Evolutionary conservation across 164 flowering plant genomes (phyloP), one percentile per base, ranked within the genome.

Genomic region (Sextonia rubra): DNA sequence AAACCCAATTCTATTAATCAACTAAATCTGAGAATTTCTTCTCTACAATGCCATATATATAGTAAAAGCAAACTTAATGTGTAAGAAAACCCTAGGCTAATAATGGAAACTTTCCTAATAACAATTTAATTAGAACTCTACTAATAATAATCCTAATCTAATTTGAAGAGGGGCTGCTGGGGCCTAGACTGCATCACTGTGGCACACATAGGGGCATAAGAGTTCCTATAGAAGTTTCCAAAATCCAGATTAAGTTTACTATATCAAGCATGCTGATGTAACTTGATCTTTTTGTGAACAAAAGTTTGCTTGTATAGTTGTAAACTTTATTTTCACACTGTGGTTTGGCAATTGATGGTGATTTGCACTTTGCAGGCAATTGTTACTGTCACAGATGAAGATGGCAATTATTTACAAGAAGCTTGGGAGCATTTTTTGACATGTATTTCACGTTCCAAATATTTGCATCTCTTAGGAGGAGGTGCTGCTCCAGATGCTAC

Each of bases 401-500:
- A 96, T 77, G 99, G 99, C 4, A 92, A 96, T 80, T 90, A 90
- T 80, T 81, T 96, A 78, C 98, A 93, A 81, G 99, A 96, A 78
- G 98, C 96, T 25, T 96, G 99, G 99, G 99, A 96, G 78, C 99
- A 96, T 80, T 85, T 96, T 69, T 86, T 96, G 85, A 96, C 97
- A 29, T 96, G 99, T 82, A 96, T 96, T 76, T 96, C 99, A 32
- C 85, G 99, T 73, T 96, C 93, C 84, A 98, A 96, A 74, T 97
- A 96, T 84, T 83, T 96, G 81, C 99, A 92, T 86, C 97, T 93
- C 56, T 78, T 94, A 84, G 99, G 99, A 29, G 97, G 93, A 78
- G 99, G 98, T 78, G 97, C 97, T 80, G 98, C 99, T 61, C 97
- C 99, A 24, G 99, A 96, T 86, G 97, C 99, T 24, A 87, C 98